These are phyloP conservation scores for Candida ulmi DNA, from an alignment of 805 yeast species.

Conservation along the genomic window DNA sequence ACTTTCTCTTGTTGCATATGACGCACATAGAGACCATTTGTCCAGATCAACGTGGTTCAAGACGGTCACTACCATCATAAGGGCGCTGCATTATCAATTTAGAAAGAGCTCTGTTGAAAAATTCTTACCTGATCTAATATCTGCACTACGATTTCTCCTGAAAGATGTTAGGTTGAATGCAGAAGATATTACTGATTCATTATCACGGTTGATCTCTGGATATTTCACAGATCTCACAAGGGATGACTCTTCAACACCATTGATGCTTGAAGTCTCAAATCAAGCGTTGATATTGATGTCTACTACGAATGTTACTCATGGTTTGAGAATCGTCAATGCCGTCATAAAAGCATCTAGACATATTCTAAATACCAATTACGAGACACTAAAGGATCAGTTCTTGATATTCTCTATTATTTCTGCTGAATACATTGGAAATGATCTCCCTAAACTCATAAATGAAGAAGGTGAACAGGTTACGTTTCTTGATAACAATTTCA, in stretches of 20 bases:
- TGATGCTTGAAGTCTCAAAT: conserved; percentile 40
- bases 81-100: conserved; percentile 8
- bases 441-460: conserved; percentile 18
- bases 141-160: conserved; percentile 19
- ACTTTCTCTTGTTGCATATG: conserved; percentile 17
- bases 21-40: conserved; percentile 17
- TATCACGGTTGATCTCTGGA: conserved; percentile 15
- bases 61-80: conserved; percentile 6
- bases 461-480: conserved; percentile 7
- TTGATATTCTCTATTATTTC: conserved; percentile 40
- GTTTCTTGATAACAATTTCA: conserved; percentile 2
- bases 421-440: conserved; percentile 31
- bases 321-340: conserved; percentile 31
- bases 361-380: conserved; percentile 36
- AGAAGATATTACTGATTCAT: conserved; percentile 11
- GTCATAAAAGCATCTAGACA: conserved; percentile 32
- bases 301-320: conserved; percentile 32
- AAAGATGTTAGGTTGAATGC: conserved; percentile 21
- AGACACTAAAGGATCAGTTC: conserved; percentile 37
- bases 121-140: conserved; percentile 22
- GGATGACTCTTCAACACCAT: conserved; percentile 26
- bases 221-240: conserved; percentile 20
- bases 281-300: conserved; percentile 36
- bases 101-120: conserved; percentile 18
- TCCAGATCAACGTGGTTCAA: conserved; percentile 12